These are phyloP conservation scores for Ambrosia artemisiifolia DNA, from an alignment of 129 eudicot species.

Conservation along the genomic window DNA sequence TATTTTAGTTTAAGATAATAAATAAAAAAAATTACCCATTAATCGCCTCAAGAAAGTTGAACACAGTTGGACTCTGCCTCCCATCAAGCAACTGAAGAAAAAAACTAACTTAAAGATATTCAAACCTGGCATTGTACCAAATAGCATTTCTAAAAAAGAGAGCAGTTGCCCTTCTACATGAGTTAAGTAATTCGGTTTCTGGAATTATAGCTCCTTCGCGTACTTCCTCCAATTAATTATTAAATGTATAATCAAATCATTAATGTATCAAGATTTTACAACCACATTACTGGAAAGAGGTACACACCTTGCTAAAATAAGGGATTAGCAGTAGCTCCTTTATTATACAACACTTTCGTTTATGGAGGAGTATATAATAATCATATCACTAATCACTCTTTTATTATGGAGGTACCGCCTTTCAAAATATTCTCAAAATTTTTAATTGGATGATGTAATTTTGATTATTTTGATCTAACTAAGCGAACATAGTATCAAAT, in stretches of 20 bases:
- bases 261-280: constrained; percentile 13
- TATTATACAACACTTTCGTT: constrained; percentile 12
- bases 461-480: not conserved
- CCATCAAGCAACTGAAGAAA: constrained; percentile 74
- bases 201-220: constrained; percentile 73
- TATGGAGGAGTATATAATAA: not conserved
- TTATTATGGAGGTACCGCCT: not conserved
- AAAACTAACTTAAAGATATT: constrained; percentile 12
- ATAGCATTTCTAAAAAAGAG: not conserved
- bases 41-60: constrained; percentile 76
- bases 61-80: constrained; percentile 77
- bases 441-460: not conserved
- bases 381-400: constrained; percentile 12
- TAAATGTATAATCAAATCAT: constrained; percentile 8
- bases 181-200: constrained; percentile 75
- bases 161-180: constrained; percentile 69
- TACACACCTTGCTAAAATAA: constrained; percentile 83
- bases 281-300: not conserved
- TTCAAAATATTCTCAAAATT: not conserved
- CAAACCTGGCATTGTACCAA: not conserved
- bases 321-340: constrained; percentile 81
- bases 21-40: constrained; percentile 44
- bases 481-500: not conserved
- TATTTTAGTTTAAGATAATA: not conserved
- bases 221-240: constrained; percentile 52